Percentiles rank a stretch among this genome's conserved stretches.
Conservation (phyloP, 208 protist species). For the Porcisia hertigi region DNA sequence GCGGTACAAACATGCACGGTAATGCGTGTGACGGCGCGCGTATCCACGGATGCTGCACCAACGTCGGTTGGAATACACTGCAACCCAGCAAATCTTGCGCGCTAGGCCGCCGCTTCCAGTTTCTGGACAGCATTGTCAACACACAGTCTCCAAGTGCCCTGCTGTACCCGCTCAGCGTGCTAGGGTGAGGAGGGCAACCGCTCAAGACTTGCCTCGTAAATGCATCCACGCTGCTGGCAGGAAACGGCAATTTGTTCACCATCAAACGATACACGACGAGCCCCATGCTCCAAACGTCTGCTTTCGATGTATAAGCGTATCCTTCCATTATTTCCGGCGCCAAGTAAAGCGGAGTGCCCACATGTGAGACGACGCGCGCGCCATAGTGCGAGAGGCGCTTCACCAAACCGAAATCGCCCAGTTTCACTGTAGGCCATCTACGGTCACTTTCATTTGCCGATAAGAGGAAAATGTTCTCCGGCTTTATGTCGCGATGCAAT, state of each 20-base stretch:
- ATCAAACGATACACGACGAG: constrained; percentile 70
- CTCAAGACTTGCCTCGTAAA: constrained; percentile 21
- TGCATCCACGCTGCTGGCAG: constrained; percentile 26
- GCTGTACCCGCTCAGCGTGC: constrained; percentile 32
- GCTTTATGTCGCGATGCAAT: constrained; percentile 97
- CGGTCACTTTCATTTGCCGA: neutral
- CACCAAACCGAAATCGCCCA: constrained; percentile 74
- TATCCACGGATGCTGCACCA: constrained; percentile 48
- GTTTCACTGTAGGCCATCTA: constrained; percentile 50
- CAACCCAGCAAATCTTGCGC: constrained; percentile 46
- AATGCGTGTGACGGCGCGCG: constrained; percentile 7
- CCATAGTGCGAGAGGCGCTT: constrained; percentile 37
- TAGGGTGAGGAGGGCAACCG: constrained; percentile 40
- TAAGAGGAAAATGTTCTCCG: constrained; percentile 87
- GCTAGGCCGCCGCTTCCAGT: constrained; percentile 48
- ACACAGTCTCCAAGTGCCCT: constrained; percentile 57
- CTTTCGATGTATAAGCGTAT: constrained; percentile 61
- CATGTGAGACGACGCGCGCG: constrained; percentile 31
- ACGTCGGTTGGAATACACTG: constrained; percentile 32
- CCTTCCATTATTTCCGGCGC: constrained; percentile 62
- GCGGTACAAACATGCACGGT: constrained; percentile 46
- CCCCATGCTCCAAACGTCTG: constrained; percentile 82
- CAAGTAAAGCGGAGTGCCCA: constrained; percentile 68
- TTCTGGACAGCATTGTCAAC: constrained; percentile 61
- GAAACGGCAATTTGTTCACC: constrained; percentile 57